Base-by-base conservation (phyloP, 768 basidiomycete species). In the Amanita subjunquillea region DNA sequence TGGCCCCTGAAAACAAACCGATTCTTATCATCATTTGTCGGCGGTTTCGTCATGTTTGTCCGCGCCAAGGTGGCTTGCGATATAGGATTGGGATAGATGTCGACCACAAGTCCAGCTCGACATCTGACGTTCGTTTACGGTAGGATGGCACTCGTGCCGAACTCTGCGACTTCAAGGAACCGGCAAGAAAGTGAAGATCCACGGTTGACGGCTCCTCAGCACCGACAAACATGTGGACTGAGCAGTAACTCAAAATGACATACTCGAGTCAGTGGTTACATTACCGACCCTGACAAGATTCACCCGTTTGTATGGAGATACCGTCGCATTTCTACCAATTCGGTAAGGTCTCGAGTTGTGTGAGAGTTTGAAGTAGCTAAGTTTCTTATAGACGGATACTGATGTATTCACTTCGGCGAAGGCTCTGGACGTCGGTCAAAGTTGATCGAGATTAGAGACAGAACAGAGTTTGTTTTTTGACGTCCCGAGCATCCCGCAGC, bases 121-220 rank as follows among this genome's bases (percentile, higher is more conserved):
- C 1, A 79, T 78, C 75, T 77, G 6, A 82, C 78, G 64, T 78
- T 77, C 58, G 72, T 79, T 23, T 71, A 70, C 17, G 80, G 79
- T 17, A 68, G 25, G 9, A 32, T 3, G 45, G 27, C 45, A 15
- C 29, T 30, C 55, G 44, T 65, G 55, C 37, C 6, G 4, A 4
- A 5, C 1, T 27, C 3, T 25, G 23, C 23, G 23, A 25, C 23
- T 25, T 25, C 23, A 29, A 7, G 6, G 27, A 29, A 29, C 27
- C 27, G 6, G 1, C 27, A 29, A 29, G 41, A 40, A 39, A 34
- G 41, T 10, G 20, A 10, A 17, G 34, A 15, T n/a, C 17, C 20
- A 40, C 27, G 6, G 17, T 1, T 17, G 45, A 43, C 23, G 12
- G 27, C 17, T 17, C 17, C 20, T 39, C n/a, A 40, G 15, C 7